Evolutionary conservation across 345 rosid genomes (phyloP), one percentile per base, ranked within the genome.

Genomic region (Populus nigra): DNA sequence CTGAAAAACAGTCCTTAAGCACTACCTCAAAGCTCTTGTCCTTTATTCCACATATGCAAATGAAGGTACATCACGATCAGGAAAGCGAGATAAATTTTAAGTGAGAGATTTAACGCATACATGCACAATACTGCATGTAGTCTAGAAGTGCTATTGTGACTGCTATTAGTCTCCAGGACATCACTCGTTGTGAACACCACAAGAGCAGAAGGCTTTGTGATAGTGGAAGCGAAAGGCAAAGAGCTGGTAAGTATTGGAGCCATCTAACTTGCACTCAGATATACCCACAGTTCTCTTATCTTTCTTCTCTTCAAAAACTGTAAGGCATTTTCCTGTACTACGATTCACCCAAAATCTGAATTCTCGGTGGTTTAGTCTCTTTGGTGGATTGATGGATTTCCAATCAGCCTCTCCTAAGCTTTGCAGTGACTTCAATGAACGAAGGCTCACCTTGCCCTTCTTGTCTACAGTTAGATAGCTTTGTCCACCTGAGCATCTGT

Each of bases 181-280:
- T 84, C 65, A 86, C 49, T 69, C 18, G 45, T 86, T 87, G 75
- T 75, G 82, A 45, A 89, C 82, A 41, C 85, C 83, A 9, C 92
- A 87, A 67, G 89, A 86, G 74, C 90, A 89, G 75, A 86, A 87
- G 25, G 89, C 82, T 47, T 82, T 78, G 67, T 87, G 90, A 82
- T 83, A 87, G 77, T 87, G 89, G 82, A 86, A 89, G 22, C 86
- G 80, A 57, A 87, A 85, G 29, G 87, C 90, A 12, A 89, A 89
- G 49, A 87, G 79, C 78, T 86, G 92, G 50, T 27, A 63, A 65
- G 80, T 78, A 31, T 86, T 85, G 39, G 92, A 82, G 76, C 90
- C 90, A 73, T 89, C 88, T 8, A 87, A 83, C 80, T 77, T 82
- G 87, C 92, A 85, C 5, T 73, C 79, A 16, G 88, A 81, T 63